phyloP scores from a whole-genome alignment of 768 basidiomycete genomes.

The Megacollybia marginata region DNA sequence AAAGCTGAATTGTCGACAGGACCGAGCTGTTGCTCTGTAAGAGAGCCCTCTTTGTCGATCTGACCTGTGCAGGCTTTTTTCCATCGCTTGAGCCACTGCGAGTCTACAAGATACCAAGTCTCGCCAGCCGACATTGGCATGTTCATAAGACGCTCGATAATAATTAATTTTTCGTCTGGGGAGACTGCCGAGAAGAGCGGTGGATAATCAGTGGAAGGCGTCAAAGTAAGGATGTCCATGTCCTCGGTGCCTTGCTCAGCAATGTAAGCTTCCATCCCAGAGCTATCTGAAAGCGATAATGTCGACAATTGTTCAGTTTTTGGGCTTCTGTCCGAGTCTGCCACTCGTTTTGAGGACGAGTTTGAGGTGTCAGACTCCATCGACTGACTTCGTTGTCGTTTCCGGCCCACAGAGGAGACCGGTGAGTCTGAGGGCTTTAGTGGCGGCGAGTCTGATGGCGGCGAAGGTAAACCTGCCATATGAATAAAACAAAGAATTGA shows the following conservation, averaged over 20 bases:
- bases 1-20: conserved; percentile 72
- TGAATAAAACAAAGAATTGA: background rate
- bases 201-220: conserved; percentile 11
- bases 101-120: conserved; percentile 72
- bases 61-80: conserved; percentile 62
- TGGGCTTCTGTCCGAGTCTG: conserved; percentile 33
- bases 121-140: conserved; percentile 55
- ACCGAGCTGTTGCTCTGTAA: conserved; percentile 58
- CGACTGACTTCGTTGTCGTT: conserved; percentile 69
- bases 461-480: conserved; percentile 13
- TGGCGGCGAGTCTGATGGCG: conserved; percentile 4
- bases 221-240: conserved; percentile 19
- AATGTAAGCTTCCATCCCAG: conserved; percentile 68
- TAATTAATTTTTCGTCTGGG: conserved; percentile 39
- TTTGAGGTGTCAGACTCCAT: conserved; percentile 67
- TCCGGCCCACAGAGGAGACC: conserved; percentile 37
- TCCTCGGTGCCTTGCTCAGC: conserved; percentile 36
- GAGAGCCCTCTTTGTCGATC: conserved; percentile 56
- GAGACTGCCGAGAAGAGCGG: conserved; percentile 20
- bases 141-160: conserved; percentile 40
- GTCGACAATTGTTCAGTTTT: conserved; percentile 35
- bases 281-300: conserved; percentile 33
- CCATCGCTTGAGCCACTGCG: conserved; percentile 73
- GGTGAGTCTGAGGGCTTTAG: background rate
- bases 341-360: conserved; percentile 74